Base-by-base conservation (phyloP, 768 basidiomycete genomes). In the Tephrocybe sp. region DNA sequence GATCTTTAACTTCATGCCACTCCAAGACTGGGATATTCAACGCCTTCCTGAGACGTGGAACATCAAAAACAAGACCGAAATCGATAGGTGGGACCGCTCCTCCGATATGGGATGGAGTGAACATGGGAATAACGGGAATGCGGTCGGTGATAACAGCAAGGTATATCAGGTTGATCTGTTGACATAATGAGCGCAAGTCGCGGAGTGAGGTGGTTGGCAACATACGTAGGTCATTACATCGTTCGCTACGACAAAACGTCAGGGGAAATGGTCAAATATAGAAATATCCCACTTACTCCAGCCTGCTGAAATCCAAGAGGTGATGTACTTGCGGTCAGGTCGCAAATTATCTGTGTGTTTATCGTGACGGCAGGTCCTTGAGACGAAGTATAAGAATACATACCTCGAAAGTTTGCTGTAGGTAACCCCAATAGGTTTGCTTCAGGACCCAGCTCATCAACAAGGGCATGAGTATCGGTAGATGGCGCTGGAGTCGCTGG, bases 291-390 rank as follows among this genome's bases (percentile, higher is more conserved):
- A 75, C 82, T 58, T 62, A 82, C 81, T 87, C 87, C 87, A 89
- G 35, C 87, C 87, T n/a, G 86, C 85, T 33, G 82, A 81, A 35
- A 82, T 72, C 85, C 85, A 89, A 12, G 84, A 84, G 1, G 85
- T 83, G 52, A 89, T 79, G 55, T 88, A 89, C 55, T 83, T 74
- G 4, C 70, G 69, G 49, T 85, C 79, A 16, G 76, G 66, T 13
- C 74, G 76, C 32, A 89, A 67, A 56, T 87, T 88, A 56, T 87
- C 87, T 85, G 26, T 42, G 6, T n/a, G 30, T 38, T 20, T 7
- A 20, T 53, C 38, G 31, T 20, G 20, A 7, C 40, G 19, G 12
- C n/a, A 9, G 17, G 7, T 12, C 30, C 11, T n/a, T 3, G 52
- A 34, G 17, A 40, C 16, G 22, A 51, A 31, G 47, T 32, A 39